Conservation (phyloP, 1,284 basidiomycete genomes). For the Irpex sp. region DNA sequence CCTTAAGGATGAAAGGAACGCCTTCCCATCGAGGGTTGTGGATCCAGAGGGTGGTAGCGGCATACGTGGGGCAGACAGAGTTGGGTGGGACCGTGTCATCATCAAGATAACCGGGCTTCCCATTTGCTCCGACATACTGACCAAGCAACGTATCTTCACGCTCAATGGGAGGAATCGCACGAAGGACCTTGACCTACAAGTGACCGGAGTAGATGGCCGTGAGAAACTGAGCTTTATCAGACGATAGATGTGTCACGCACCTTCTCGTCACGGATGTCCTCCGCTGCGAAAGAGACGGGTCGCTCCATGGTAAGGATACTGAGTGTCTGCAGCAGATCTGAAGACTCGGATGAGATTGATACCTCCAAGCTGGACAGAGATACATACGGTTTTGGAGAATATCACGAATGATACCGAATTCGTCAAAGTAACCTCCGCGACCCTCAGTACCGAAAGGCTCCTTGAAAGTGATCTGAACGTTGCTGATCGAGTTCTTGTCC, state of each 20-base stretch:
- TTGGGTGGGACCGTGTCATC: slow-evolving; percentile 91
- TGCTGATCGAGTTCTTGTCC: slow-evolving; percentile 93
- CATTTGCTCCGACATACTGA: slow-evolving; percentile 85
- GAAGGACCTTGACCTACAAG: slow-evolving; percentile 86
- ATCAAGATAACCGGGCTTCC: slow-evolving; percentile 96
- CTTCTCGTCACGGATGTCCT: slow-evolving; percentile 98
- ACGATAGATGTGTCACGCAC: slow-evolving; percentile 33
- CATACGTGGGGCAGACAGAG: slow-evolving; percentile 91
- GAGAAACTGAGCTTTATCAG: slow-evolving; percentile 1
- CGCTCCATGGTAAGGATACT: slow-evolving; percentile 94
- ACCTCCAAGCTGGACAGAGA: neutral
- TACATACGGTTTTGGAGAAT: slow-evolving; percentile 92
- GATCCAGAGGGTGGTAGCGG: slow-evolving; percentile 85
- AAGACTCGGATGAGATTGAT: neutral
- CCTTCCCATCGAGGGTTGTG: slow-evolving; percentile 97
- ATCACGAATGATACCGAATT: slow-evolving; percentile 97
- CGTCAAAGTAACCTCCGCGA: slow-evolving; percentile 96
- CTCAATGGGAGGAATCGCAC: slow-evolving; percentile 82
- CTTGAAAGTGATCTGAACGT: slow-evolving; percentile 98
- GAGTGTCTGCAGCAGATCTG: slow-evolving; percentile 91
- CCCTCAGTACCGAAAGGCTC: slow-evolving; percentile 97
- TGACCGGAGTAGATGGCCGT: slow-evolving; percentile 16
- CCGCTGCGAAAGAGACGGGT: slow-evolving; percentile 93
- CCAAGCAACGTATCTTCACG: slow-evolving; percentile 81
- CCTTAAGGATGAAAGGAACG: slow-evolving; percentile 95